phyloP scores from a whole-genome alignment of 495 filamentous ascomycete genomes.

The Aspergillus affinis region DNA sequence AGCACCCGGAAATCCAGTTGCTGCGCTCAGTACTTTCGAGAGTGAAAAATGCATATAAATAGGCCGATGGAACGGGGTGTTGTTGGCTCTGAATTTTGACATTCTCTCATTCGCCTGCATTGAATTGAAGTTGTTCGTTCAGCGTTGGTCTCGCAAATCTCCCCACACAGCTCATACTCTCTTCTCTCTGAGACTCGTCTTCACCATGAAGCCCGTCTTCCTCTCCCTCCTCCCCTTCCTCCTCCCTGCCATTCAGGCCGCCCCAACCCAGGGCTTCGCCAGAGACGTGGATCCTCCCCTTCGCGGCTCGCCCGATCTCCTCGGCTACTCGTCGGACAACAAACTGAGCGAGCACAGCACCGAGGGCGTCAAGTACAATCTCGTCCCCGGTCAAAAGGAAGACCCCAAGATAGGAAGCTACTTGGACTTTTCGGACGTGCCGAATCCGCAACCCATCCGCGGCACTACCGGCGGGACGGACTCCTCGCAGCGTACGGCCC shows the following conservation, averaged over 20 bases:
- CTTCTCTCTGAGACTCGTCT: no score
- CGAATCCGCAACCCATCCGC: conserved; percentile 70
- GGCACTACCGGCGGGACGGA: conserved; percentile 57
- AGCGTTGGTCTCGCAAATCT: background rate
- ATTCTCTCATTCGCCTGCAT: no score
- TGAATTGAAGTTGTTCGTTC: no score
- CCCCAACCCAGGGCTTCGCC: conserved; percentile 17
- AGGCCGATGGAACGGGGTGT: background rate
- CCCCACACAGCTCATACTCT: background rate
- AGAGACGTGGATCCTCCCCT: conserved; percentile 27
- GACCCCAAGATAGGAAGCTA: conserved; percentile 57
- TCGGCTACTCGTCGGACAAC: conserved; percentile 41
- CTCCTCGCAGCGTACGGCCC: conserved; percentile 55
- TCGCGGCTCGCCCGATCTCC: conserved; percentile 31
- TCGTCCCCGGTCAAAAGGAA: conserved; percentile 56
- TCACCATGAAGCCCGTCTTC: conserved; percentile 19
- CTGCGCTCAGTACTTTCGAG: background rate
- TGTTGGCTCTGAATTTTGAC: background rate
- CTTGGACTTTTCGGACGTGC: conserved; percentile 60
- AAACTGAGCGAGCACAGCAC: conserved; percentile 28
- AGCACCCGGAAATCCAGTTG: background rate
- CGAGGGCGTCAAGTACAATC: conserved; percentile 39
- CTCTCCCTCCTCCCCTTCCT: conserved; percentile 6
- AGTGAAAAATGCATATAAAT: background rate
- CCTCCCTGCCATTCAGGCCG: conserved; percentile 11